Base-by-base conservation (phyloP, 148 eudicot genomes). In the Rhododendron griersonianum region DNA sequence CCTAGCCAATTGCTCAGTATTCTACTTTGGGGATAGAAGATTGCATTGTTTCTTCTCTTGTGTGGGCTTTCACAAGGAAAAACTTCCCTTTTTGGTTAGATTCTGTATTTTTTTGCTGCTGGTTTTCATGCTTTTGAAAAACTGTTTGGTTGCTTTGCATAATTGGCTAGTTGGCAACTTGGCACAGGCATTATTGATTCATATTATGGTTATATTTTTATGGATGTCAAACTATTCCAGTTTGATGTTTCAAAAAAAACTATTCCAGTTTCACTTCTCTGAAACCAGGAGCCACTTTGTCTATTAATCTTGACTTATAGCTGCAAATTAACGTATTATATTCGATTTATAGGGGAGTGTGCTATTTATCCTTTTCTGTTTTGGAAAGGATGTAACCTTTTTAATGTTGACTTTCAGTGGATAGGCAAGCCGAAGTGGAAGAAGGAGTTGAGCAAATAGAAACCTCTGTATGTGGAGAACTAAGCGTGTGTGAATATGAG, bases 381-480 rank as follows among this genome's bases (percentile, higher is more conserved):
- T 25, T 16, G 85, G 25, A 11, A 37, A 83, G 11, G 39, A 51
- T 73, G 55, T 84, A 33, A 16, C 53, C 39, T 47, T 51, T n/a
- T n/a, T 1, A 44, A 23, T 86, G 30, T 86, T 84, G 44, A 61
- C 5, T 86, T 80, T 74, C 50, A 90, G 87, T 88, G 90, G 89
- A 88, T 67, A 23, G 39, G 51, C 86, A 88, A 81, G 67, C 59
- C 9, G 15, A 83, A 59, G 69, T 67, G 84, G 89, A 76, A 57
- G 89, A 76, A 57, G 87, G 86, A n/a, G 51, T 50, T 53, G 82
- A 61, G 37, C 84, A 59, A 41, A 85, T 78, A 44, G 88, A 84
- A 86, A 57, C 86, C 44, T 86, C 91, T 23, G 87, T 28, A 44
- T 74, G 37, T 30, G 88, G 83, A 53, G 86, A 88, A 48, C 18